Evolutionary conservation across 345 rosid species (phyloP), one percentile per base, ranked within the genome.

Genomic region (Luvunga scandens): DNA sequence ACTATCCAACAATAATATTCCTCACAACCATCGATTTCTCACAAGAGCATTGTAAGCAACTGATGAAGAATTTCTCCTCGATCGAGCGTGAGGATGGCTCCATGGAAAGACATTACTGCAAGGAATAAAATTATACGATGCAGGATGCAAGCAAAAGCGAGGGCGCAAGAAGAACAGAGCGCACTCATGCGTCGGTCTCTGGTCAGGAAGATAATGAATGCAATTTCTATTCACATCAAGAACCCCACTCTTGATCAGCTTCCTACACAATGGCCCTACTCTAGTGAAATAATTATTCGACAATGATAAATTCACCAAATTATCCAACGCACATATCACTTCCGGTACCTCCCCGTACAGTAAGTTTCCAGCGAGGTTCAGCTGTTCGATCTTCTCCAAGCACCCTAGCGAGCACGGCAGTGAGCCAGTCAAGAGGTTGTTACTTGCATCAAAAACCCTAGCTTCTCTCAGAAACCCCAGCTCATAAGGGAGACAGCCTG

Each of bases 361-460:
- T 33, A 62, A 68, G 76, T 89, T 89, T 4, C 81, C 42, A 3
- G 91, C 83, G 36, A 89, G 69, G 76, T 79, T 87, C 8, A 89
- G 78, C 79, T 62, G 80, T 79, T 86, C 87, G 0, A 85, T 70
- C 64, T 65, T 84, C 55, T 79, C 62, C 81, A 89, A 33, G 71
- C 89, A 83, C 22, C 84, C 89, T 9, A 89, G 38, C 21, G 87
- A 85, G 61, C 67, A 75, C 1, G 91, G 91, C 34, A 89, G 82
- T 38, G 83, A 84, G 16, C 91, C 90, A 1, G 87, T 85, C 70
- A 89, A 60, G 7, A 21, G 48, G 77, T 89, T 89, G 70, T 77
- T 66, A 6, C 87, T 78, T 7, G 82, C 87, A 67, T 89, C 87
- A 28, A 89, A 82, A 21, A 89, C 82, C 2, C 69, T 81, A 34